phyloP scores from a whole-genome alignment of 1,139 yeast genomes.

The Chernovozyma aurita region DNA sequence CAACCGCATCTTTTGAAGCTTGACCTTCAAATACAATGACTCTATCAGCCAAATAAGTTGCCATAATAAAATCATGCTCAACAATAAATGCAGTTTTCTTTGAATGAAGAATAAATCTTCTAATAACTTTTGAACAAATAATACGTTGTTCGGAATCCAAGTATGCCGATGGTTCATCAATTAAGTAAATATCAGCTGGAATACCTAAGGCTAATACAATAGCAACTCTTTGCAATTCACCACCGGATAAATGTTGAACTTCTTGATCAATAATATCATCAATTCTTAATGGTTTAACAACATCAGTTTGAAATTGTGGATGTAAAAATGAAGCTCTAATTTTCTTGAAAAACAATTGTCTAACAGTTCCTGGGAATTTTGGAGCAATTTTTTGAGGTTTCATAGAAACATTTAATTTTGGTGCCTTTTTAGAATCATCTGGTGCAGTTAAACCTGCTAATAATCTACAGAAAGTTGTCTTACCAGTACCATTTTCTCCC shows the following conservation, averaged over 20 bases:
- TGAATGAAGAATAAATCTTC: slow-evolving; percentile 92
- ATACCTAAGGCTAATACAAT: slow-evolving; percentile 91
- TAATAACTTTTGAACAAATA: slow-evolving; percentile 94
- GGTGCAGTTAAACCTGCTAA: slow-evolving; percentile 91
- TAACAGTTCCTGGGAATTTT: slow-evolving; percentile 95
- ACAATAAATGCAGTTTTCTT: slow-evolving; percentile 97
- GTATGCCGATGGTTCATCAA: slow-evolving; percentile 98
- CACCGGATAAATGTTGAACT: slow-evolving; percentile 96
- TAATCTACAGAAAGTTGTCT: slow-evolving; percentile 92
- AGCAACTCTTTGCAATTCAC: slow-evolving; percentile 99
- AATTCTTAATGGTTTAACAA: slow-evolving; percentile 88
- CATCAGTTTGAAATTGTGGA: slow-evolving; percentile 98
- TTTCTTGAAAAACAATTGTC: slow-evolving; percentile 94
- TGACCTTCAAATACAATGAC: slow-evolving; percentile 96
- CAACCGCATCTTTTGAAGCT: slow-evolving; percentile 80
- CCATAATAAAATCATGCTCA: slow-evolving; percentile 99
- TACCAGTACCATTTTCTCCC: slow-evolving; percentile 99
- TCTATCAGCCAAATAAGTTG: slow-evolving; percentile 96
- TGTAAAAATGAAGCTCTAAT: slow-evolving; percentile 90
- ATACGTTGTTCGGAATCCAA: slow-evolving; percentile 99
- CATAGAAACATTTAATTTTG: slow-evolving; percentile 90
- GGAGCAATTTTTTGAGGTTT: slow-evolving; percentile 99
- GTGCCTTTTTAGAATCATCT: slow-evolving; percentile 73
- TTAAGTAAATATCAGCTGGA: slow-evolving; percentile 92
- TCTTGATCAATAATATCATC: slow-evolving; percentile 96